phyloP scores from a whole-genome alignment of 371 early-diverging fungal species.

The Nosema muscidifuracis region DNA sequence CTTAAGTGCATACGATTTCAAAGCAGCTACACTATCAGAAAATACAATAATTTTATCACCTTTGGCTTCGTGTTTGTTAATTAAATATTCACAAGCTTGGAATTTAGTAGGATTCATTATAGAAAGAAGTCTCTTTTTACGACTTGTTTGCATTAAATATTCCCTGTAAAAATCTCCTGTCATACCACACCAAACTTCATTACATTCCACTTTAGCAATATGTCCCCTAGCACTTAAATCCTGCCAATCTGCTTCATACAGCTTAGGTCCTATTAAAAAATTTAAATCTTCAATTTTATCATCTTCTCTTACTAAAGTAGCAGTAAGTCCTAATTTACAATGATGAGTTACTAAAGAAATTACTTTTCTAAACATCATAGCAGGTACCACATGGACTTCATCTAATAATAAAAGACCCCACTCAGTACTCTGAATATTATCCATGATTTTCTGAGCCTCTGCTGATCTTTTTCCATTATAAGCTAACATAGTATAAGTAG shows the following conservation, averaged over 20 bases:
- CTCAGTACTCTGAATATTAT: conserved; percentile 76
- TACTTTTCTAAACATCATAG: conserved; percentile 93
- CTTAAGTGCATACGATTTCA: conserved; percentile 82
- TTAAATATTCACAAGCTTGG: conserved; percentile 90
- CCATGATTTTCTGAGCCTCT: conserved; percentile 91
- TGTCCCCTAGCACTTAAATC: conserved; percentile 89
- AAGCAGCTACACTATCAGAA: conserved; percentile 92
- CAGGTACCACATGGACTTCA: conserved; percentile 99
- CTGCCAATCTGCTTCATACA: conserved; percentile 99
- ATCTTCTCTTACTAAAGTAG: conserved; percentile 96
- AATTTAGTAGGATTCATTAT: conserved; percentile 97
- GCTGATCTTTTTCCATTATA: conserved; percentile 83
- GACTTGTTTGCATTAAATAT: conserved; percentile 67
- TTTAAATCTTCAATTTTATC: conserved; percentile 96
- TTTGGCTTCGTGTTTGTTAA: conserved; percentile 79
- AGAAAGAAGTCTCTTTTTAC: conserved; percentile 73
- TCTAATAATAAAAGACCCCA: conserved; percentile 96
- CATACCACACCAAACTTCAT: conserved; percentile 99
- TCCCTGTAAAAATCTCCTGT: conserved; percentile 90
- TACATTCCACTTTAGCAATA: conserved; percentile 91
- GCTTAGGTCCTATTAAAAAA: conserved; percentile 96
- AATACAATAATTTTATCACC: conserved; percentile 99
- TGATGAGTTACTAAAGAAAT: conserved; percentile 86
- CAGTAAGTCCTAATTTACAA: conserved; percentile 93
- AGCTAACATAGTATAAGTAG: conserved; percentile 96